Percentiles rank a stretch among this genome's conserved stretches.
phyloP scores from a whole-genome alignment of 257 asterid genomes.

The Lithospermum erythrorhizon region DNA sequence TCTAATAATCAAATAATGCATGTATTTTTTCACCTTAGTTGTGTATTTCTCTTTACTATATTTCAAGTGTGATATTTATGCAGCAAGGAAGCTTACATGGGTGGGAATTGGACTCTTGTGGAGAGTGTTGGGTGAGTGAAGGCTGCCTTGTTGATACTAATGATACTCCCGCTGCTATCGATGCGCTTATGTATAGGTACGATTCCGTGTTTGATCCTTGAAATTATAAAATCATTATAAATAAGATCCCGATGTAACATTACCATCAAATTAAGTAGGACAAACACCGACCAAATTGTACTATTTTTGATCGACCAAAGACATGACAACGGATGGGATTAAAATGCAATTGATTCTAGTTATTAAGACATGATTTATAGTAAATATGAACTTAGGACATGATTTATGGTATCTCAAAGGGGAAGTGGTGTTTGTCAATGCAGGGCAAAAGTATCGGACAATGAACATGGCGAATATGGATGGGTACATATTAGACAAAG shows the following conservation, averaged over 20 bases:
- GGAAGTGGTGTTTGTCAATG: not conserved
- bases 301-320: too few species aligned
- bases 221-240: too few species aligned
- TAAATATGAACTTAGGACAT: too few species aligned
- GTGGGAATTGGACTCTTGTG: conserved; percentile 81
- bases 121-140: conserved; percentile 93
- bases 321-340: too few species aligned
- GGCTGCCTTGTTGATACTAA: conserved; percentile 89
- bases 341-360: too few species aligned
- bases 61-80: not conserved
- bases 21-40: not conserved
- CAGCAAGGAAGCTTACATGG: conserved; percentile 65
- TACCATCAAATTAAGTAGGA: too few species aligned
- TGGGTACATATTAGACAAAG: conserved; percentile 87
- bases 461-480: conserved; percentile 46
- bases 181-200: conserved; percentile 89
- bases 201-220: too few species aligned
- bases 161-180: conserved; percentile 65
- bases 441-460: conserved; percentile 64
- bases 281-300: too few species aligned
- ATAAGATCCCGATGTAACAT: too few species aligned
- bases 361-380: too few species aligned
- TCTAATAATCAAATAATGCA: not conserved
- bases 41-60: too few species aligned
- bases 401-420: too few species aligned